Percentiles rank a stretch among this genome's conserved stretches.
phyloP scores from a whole-genome alignment of 192 early-diverging fungal genomes.

The Rhizoclosmatium globosum region DNA sequence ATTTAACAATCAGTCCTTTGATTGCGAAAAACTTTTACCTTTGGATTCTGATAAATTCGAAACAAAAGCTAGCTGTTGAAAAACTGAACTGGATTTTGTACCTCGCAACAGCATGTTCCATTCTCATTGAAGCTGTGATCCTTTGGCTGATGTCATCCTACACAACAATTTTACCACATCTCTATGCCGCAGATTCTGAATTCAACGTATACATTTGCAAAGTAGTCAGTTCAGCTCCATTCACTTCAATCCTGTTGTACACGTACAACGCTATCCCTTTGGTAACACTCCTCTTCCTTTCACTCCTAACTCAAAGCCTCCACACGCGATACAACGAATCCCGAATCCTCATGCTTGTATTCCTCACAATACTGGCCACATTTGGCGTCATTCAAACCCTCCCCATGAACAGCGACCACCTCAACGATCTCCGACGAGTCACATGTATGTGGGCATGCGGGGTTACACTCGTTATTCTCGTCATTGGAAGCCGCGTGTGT shows the following conservation, averaged over 20 bases:
- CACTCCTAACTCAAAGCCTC: neutral
- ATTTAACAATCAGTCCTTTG: neutral
- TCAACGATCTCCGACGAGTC: neutral
- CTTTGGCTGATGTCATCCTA: neutral
- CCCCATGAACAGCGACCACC: neutral
- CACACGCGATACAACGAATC: neutral
- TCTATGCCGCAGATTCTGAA: neutral
- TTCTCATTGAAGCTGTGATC: neutral
- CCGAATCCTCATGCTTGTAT: neutral
- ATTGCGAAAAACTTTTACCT: constrained; percentile 15
- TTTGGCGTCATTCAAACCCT: neutral
- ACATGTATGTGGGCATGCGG: neutral
- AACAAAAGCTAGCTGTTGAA: neutral
- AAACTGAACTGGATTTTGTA: neutral
- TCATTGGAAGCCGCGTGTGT: neutral
- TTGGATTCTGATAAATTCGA: constrained; percentile 7
- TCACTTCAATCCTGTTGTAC: neutral
- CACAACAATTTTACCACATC: too few species aligned
- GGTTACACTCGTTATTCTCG: neutral
- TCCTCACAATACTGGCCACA: neutral
- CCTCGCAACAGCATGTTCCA: neutral
- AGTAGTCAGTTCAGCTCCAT: neutral
- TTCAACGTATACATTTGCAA: neutral
- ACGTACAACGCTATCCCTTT: neutral
- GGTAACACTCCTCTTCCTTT: neutral